Percentiles rank a stretch among this genome's conserved stretches.
Evolutionary conservation across 2,329 filamentous ascomycete genomes (phyloP).

Genomic region (Lomentospora prolificans): DNA sequence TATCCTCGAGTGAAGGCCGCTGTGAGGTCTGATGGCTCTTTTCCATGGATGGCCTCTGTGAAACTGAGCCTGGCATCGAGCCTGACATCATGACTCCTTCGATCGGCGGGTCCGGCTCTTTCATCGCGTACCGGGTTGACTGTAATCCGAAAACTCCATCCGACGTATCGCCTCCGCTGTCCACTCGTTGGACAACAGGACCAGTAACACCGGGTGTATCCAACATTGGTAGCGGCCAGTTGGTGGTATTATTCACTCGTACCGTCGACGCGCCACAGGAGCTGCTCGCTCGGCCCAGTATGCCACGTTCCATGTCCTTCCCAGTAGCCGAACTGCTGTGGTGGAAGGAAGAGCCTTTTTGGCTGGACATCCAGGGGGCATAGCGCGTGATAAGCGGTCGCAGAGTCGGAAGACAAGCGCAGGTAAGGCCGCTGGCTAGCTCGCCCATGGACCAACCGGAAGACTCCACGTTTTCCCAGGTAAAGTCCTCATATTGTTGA

Average conservation of each 20-base stretch:
- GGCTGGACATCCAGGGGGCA: constrained; percentile 11
- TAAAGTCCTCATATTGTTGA: constrained; percentile 12
- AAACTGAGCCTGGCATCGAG: neutral
- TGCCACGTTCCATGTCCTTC: neutral
- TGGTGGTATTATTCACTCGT: neutral
- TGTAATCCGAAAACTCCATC: neutral
- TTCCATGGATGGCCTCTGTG: neutral
- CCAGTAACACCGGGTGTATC: neutral
- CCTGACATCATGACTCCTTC: neutral
- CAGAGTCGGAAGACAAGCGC: constrained; percentile 16
- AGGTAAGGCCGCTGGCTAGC: constrained; percentile 14
- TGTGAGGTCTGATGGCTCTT: neutral
- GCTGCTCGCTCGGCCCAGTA: neutral
- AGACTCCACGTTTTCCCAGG: constrained; percentile 16
- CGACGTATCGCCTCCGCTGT: neutral
- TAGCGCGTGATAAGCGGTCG: constrained; percentile 16
- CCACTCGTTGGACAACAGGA: neutral
- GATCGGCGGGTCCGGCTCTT: neutral
- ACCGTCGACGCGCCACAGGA: neutral
- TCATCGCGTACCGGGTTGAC: neutral
- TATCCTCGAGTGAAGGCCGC: neutral
- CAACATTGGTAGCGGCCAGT: neutral
- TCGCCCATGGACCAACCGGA: constrained; percentile 16
- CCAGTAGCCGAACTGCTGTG: neutral
- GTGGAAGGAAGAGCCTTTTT: neutral